These are phyloP conservation scores for Leccinum holopus DNA, from an alignment of 1,284 basidiomycete species.

Conservation along the genomic window DNA sequence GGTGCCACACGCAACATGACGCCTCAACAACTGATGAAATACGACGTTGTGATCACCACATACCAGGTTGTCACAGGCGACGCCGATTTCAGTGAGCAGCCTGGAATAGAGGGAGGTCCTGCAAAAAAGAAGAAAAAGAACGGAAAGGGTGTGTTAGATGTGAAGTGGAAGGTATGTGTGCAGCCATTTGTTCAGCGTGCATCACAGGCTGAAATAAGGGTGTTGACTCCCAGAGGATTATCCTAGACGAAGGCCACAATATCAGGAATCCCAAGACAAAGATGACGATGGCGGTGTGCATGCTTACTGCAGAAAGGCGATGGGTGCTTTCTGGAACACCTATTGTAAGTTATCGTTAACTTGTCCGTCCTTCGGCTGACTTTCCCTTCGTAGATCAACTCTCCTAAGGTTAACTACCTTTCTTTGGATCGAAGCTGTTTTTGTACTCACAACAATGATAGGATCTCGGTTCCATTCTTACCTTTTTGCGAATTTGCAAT, in stretches of 20 bases:
- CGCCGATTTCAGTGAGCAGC: constrained; percentile 21
- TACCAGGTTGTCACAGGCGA: constrained; percentile 56
- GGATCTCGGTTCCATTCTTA: constrained; percentile 84
- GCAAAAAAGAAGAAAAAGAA: constrained; percentile 58
- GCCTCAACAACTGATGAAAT: constrained; percentile 58
- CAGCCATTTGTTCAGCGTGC: constrained; percentile 54
- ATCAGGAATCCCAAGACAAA: constrained; percentile 86
- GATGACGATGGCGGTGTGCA: constrained; percentile 72
- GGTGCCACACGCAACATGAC: constrained; percentile 63
- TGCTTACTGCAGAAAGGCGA: constrained; percentile 68
- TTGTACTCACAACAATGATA: constrained; percentile 29
- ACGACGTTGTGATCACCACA: constrained; percentile 88
- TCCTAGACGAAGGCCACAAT: constrained; percentile 86
- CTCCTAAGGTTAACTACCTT: constrained; percentile 52
- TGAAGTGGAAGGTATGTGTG: background rate
- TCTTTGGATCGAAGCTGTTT: background rate
- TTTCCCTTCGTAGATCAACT: constrained; percentile 64
- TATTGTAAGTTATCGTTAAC: constrained; percentile 55
- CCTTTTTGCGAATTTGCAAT: constrained; percentile 76
- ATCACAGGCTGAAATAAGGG: constrained; percentile 17
- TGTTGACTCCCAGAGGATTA: constrained; percentile 52
- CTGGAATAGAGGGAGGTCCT: constrained; percentile 21
- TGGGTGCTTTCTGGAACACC: constrained; percentile 87
- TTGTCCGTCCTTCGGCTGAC: constrained; percentile 3
- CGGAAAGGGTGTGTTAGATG: constrained; percentile 34